These are phyloP conservation scores for Rhodamnia argentea DNA, from an alignment of 345 rosid genomes.

Conservation along the genomic window DNA sequence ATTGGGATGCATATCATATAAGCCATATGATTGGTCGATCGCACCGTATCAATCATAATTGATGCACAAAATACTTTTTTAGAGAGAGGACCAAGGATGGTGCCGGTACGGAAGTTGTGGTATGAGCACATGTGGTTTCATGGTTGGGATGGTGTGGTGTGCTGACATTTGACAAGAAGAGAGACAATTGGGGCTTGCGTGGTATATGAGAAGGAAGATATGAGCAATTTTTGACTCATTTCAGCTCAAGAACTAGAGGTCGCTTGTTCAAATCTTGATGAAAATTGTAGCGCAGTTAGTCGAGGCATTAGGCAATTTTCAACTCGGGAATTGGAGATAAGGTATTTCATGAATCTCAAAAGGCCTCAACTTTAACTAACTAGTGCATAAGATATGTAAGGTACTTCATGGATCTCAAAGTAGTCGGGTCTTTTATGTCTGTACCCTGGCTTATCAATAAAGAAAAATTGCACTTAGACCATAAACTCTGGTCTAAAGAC, in stretches of 20 bases:
- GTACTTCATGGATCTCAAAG: background rate
- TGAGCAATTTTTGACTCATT: background rate
- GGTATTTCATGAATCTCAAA: background rate
- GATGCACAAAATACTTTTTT: background rate
- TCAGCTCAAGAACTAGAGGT: background rate
- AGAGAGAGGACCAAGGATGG: background rate
- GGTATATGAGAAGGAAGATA: background rate
- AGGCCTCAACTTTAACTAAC: background rate
- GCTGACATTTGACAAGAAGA: background rate
- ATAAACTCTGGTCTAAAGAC: background rate
- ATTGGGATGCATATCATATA: background rate
- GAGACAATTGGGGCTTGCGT: background rate
- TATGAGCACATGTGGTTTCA: background rate
- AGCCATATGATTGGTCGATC: rapidly evolving
- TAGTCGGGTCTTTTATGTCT: background rate
- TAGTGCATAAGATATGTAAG: background rate
- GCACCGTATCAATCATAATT: background rate
- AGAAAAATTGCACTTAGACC: background rate
- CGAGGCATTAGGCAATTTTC: background rate
- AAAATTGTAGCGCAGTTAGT: background rate
- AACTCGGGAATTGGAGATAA: background rate
- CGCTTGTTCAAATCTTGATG: background rate
- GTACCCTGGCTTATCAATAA: background rate
- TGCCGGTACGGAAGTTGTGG: background rate
- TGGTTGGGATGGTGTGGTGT: background rate